A percentile compares a stretch with the other conserved stretches of the same genome.
These are phyloP conservation scores for Melampsora medusae DNA, from an alignment of 1,284 basidiomycete genomes.

Conservation along the genomic window DNA sequence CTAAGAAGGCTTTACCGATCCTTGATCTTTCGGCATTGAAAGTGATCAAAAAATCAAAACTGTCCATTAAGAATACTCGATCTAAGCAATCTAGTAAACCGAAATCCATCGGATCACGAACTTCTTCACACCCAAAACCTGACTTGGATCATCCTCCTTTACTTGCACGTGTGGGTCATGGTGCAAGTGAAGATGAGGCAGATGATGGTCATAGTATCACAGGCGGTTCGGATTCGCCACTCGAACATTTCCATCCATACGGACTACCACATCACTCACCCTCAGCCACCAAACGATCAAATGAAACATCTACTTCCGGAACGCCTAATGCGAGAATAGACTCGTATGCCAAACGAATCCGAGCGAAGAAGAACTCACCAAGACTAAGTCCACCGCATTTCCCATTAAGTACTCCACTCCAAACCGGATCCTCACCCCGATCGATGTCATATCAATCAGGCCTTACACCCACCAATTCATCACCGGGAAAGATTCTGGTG, in stretches of 20 bases:
- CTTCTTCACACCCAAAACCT: background rate
- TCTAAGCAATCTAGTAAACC: background rate
- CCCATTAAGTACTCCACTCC: no score
- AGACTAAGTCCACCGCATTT: background rate
- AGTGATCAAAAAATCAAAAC: background rate
- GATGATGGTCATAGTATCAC: background rate
- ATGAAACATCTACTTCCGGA: background rate
- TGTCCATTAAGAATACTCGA: background rate
- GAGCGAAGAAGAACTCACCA: background rate
- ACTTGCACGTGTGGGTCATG: background rate
- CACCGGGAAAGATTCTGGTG: background rate
- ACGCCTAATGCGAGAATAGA: background rate
- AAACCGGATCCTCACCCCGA: background rate
- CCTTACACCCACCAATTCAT: background rate
- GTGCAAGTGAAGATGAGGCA: background rate
- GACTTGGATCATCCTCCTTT: background rate
- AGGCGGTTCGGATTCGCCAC: background rate
- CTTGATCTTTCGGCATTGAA: background rate
- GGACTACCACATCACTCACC: background rate
- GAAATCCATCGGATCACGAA: background rate
- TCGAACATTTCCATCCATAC: background rate
- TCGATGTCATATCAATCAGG: slow-evolving; percentile 1
- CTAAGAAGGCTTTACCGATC: background rate
- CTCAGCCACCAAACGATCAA: background rate
- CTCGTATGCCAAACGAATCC: background rate